Conservation (phyloP, 2,329 filamentous ascomycete genomes). For the Cercospora sp. region DNA sequence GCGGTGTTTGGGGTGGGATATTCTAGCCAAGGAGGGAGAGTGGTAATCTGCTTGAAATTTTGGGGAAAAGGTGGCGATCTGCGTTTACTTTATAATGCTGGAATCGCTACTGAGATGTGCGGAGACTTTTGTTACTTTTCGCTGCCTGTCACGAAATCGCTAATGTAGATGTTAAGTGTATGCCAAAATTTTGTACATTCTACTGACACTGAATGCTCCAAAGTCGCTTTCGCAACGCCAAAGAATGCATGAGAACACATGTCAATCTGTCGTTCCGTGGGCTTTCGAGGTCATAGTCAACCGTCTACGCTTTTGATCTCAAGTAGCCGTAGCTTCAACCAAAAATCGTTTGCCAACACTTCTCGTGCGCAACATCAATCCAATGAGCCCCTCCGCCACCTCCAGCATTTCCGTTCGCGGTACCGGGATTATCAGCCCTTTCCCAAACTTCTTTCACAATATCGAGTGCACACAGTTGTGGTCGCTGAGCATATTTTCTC, state of each 20-base stretch:
- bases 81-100: background rate
- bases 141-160: background rate
- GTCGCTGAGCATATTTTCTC: constrained; percentile 54
- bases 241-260: background rate
- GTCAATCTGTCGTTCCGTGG: background rate
- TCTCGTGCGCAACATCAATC: constrained; percentile 60
- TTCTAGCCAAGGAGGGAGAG: constrained; percentile 38
- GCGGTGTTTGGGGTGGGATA: constrained; percentile 60
- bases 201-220: background rate
- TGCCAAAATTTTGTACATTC: background rate
- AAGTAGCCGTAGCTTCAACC: background rate
- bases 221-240: background rate
- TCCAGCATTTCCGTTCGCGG: background rate
- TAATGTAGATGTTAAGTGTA: background rate
- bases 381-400: constrained; percentile 45
- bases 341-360: constrained; percentile 56
- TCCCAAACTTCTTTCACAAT: constrained; percentile 57
- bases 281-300: background rate
- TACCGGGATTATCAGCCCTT: constrained; percentile 49
- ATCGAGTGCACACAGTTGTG: constrained; percentile 52
- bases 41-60: constrained; percentile 1
- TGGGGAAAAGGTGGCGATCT: no score
- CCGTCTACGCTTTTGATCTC: background rate
- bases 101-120: background rate
- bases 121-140: background rate